These are phyloP conservation scores for Fragaria iinumae DNA, from an alignment of 306 rosid species.

Conservation along the genomic window DNA sequence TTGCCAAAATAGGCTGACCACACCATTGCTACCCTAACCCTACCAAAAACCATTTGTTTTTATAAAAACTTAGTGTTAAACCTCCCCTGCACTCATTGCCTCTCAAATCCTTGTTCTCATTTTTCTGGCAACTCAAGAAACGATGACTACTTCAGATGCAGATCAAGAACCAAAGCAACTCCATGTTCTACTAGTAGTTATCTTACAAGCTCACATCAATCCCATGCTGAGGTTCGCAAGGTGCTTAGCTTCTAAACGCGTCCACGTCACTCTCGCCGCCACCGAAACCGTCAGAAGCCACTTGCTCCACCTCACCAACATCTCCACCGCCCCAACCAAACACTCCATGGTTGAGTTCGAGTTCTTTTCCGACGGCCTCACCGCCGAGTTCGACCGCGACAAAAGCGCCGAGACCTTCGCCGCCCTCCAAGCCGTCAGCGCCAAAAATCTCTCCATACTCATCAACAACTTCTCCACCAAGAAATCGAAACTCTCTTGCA, in stretches of 20 bases:
- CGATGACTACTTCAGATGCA: neutral
- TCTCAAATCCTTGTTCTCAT: neutral
- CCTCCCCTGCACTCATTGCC: neutral
- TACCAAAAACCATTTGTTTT: neutral
- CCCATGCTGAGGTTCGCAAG: slow-evolving; percentile 51
- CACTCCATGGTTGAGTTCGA: slow-evolving; percentile 23
- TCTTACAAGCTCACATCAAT: slow-evolving; percentile 56
- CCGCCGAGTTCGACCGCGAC: slow-evolving; percentile 40
- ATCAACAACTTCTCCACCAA: slow-evolving; percentile 19
- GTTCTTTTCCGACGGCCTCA: slow-evolving; percentile 58
- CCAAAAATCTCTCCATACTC: slow-evolving; percentile 37
- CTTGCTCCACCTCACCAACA: slow-evolving; percentile 24
- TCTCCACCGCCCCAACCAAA: neutral
- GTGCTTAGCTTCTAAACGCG: slow-evolving; percentile 38
- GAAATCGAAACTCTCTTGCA: slow-evolving; percentile 26
- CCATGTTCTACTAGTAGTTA: slow-evolving; percentile 40
- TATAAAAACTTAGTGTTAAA: too few relatives aligned
- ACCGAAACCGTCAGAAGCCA: slow-evolving; percentile 31
- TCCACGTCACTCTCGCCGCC: slow-evolving; percentile 43
- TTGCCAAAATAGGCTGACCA: neutral
- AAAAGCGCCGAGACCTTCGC: neutral
- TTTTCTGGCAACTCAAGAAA: neutral
- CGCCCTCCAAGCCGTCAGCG: slow-evolving; percentile 26
- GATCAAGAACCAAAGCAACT: slow-evolving; percentile 7
- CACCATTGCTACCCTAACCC: neutral